Base-by-base conservation (phyloP, 495 filamentous ascomycete species). In the Parmelia sp. region DNA sequence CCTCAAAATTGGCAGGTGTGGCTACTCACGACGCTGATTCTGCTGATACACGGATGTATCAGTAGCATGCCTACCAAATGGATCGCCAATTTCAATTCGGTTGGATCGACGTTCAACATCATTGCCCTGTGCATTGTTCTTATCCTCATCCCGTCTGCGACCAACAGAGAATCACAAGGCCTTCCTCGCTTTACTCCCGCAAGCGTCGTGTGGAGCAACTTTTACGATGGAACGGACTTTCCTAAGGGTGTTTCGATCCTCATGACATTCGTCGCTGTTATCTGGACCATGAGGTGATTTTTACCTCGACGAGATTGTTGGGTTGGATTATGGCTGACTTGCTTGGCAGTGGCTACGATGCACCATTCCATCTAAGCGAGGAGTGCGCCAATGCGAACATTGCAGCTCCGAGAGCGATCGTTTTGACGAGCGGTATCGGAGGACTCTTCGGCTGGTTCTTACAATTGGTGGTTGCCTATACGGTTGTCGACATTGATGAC, bases 381-480 rank as follows among this genome's bases (percentile, higher is more conserved):
- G 89, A 92, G 71, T 91, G 89, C 72, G 86, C 84, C 55, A 91
- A 91, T 69, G 89, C 89, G 36, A 85, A 86, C 61, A 74, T 91
- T 58, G 89, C 89, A 40, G 85, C 88, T 2, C 89, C 89, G 0
- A 80, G 89, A 17, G 88, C 89, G n/a, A 92, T 92, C 64, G 82
- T 90, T 31, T 76, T 92, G 69, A 91, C 89, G 15, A 83, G 83
- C 11, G 84, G 75, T 1, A 75, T 87, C 19, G 89, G 89, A 10
- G 89, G 88, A 17, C 62, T 89, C 3, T 78, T 88, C 44, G 89
- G 89, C 62, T 92, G 89, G 84, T 83, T 89, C 67, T 74, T 92
- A 29, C 88, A 91, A 73, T 77, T 90, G 2, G 85, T 91, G 6
- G 88, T 91, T 57, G 89, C 88, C n/a, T 92, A 91, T 72, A 91